phyloP scores from a whole-genome alignment of 192 early-diverging fungal genomes.

The Umbelopsis vinacea region DNA sequence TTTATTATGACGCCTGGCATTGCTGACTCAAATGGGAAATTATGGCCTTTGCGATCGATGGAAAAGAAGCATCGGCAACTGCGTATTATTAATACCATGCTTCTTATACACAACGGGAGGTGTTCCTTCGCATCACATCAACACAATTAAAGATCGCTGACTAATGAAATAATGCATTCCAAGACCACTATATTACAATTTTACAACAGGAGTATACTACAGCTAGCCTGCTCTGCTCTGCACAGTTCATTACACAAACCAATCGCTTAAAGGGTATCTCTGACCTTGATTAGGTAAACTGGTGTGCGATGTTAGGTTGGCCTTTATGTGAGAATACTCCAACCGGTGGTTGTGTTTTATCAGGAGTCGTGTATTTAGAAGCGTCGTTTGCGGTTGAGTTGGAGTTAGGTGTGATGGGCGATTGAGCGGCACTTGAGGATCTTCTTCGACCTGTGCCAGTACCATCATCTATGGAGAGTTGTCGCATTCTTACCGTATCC shows the following conservation, averaged over 20 bases:
- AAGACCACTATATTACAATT: slow-evolving; percentile 1
- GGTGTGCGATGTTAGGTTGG: background rate
- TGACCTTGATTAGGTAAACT: background rate
- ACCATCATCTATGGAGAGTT: slow-evolving; percentile 5
- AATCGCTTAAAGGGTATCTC: background rate
- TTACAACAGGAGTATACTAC: slow-evolving; percentile 4
- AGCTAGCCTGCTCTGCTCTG: background rate
- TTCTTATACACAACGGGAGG: no score
- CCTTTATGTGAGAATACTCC: no score
- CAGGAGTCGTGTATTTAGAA: background rate
- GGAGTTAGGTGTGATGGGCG: background rate
- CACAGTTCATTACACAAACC: background rate
- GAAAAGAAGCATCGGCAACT: no score
- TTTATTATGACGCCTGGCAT: background rate
- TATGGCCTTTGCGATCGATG: no score
- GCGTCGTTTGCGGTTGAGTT: background rate
- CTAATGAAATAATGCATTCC: slow-evolving; percentile 28
- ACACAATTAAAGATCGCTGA: no score
- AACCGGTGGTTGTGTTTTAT: no score
- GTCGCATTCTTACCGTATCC: slow-evolving; percentile 3
- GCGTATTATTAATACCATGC: no score
- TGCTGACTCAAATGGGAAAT: no score
- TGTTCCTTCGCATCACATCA: no score
- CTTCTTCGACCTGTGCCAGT: slow-evolving; percentile 5
- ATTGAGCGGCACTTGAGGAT: background rate